Base-by-base conservation (phyloP, 2,329 filamentous ascomycete genomes). In the Dactylonectria estremocensis region DNA sequence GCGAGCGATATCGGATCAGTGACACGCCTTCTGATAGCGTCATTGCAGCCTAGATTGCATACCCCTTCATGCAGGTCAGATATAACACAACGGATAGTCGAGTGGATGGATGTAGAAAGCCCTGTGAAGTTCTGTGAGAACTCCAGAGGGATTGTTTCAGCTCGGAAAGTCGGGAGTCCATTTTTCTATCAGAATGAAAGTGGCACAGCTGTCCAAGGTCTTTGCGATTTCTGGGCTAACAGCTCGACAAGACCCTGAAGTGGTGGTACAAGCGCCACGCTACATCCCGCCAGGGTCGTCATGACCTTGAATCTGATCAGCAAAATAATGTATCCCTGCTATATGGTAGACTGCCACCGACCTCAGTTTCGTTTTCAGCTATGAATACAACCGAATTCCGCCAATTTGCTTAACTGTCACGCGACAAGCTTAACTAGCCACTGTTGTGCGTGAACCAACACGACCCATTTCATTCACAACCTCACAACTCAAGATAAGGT, bases 1-100 rank as follows among this genome's bases (percentile, higher is more conserved):
- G 54, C 10, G 72, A 57, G n/a, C 68, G 70, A 40, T 74, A 74
- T 16, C 64, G 68, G 53, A 74, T 74, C 50, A 65, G 65, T n/a
- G 72, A 61, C 13, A 69, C 22, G 16, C 72, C 72, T 6, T 74
- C 72, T 18, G 54, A 62, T 54, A 70, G 69, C 45, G 61, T 55
- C 66, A 74, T 74, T 61, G 35, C 50, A 49, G 48, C 45, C 20
- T 59, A 28, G 37, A 45, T 53, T 69, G 68, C 66, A 68, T 66
- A 35, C 22, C 46, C 33, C 45, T 66, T 22, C 24, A 55, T 61
- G 57, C 57, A 66, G 57, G 49, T 49, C 43, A 11, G 22, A n/a
- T 35, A 8, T 35, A 20, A 20, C 6, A n/a, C 45, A 16, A 10
- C 35, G 6, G 48, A 31, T 16, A 52, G 22, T 52, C 11, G 28